Percentiles rank a stretch among this genome's conserved stretches.
Evolutionary conservation across 495 filamentous ascomycete species (phyloP).

Genomic region (Tuber brumale): DNA sequence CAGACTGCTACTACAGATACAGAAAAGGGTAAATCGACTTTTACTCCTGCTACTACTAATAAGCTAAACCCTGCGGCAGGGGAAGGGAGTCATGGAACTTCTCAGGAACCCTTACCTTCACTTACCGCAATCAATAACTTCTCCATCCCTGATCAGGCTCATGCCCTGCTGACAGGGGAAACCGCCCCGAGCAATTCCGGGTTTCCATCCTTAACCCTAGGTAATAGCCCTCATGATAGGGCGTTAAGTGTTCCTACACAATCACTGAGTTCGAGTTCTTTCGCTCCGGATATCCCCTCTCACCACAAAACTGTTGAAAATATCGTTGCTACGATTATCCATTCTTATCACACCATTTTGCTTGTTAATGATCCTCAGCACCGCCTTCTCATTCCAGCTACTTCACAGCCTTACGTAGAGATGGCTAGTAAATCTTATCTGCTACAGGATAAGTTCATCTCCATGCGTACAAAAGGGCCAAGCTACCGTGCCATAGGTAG

Average conservation of each 20-base stretch:
- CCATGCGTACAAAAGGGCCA: conserved; percentile 18
- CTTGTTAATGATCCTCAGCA: conserved; percentile 7
- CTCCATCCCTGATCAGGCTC: background rate
- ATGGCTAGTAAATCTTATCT: conserved; percentile 17
- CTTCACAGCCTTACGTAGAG: conserved; percentile 12
- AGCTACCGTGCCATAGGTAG: conserved; percentile 27
- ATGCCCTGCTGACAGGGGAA: background rate
- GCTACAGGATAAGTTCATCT: conserved; percentile 18
- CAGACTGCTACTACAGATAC: background rate
- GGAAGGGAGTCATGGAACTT: background rate
- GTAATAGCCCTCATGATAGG: background rate
- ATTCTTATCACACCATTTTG: conserved; percentile 17
- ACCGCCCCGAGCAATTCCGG: background rate
- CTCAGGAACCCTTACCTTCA: background rate
- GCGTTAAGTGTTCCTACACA: background rate
- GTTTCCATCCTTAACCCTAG: background rate
- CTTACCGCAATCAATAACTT: background rate
- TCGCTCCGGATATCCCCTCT: background rate
- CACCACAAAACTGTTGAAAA: conserved; percentile 8
- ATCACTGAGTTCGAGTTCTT: background rate
- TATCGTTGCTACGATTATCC: conserved; percentile 16
- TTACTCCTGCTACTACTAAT: background rate
- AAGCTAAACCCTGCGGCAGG: background rate
- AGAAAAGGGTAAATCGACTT: background rate
- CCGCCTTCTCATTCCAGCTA: conserved; percentile 3